Evolutionary conservation across 1,284 basidiomycete species (phyloP).

Genomic region (Coriolopsis trogii): DNA sequence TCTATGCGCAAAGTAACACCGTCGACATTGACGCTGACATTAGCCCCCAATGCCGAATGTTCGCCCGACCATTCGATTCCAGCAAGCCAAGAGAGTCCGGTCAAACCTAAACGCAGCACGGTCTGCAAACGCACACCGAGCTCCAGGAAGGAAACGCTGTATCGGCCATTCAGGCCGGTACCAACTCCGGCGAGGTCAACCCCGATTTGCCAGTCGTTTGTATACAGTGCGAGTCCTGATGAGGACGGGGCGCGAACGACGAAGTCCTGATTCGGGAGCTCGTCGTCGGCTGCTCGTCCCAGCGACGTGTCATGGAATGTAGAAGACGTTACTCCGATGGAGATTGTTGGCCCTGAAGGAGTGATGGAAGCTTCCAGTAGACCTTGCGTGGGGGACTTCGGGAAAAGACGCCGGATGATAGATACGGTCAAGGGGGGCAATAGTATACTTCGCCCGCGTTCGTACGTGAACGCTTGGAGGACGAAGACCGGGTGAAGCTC

Average conservation of each 20-base stretch:
- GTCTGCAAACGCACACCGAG: slow-evolving; percentile 30
- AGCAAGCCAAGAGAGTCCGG: slow-evolving; percentile 31
- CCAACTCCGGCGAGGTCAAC: slow-evolving; percentile 31
- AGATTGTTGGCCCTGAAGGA: slow-evolving; percentile 23
- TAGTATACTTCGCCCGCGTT: slow-evolving; percentile 4
- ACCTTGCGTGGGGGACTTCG: slow-evolving; percentile 33
- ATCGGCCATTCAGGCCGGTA: slow-evolving; percentile 34
- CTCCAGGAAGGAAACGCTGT: slow-evolving; percentile 35
- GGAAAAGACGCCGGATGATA: slow-evolving; percentile 37
- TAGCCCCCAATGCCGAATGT: slow-evolving; percentile 32
- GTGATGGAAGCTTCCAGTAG: slow-evolving; percentile 26
- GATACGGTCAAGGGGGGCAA: slow-evolving; percentile 33
- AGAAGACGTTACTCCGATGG: slow-evolving; percentile 28
- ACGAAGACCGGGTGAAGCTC: slow-evolving; percentile 12
- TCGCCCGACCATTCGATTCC: slow-evolving; percentile 34
- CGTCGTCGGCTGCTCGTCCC: slow-evolving; percentile 15
- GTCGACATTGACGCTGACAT: slow-evolving; percentile 31
- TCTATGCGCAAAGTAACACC: slow-evolving; percentile 39
- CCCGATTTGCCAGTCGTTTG: slow-evolving; percentile 33
- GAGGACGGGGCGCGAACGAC: slow-evolving; percentile 30
- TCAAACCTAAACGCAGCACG: slow-evolving; percentile 28
- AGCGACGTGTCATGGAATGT: slow-evolving; percentile 27
- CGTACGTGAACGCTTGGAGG: slow-evolving; percentile 16
- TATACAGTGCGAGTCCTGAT: slow-evolving; percentile 32
- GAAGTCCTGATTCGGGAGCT: slow-evolving; percentile 8